Base-by-base conservation (phyloP, 495 filamentous ascomycete genomes). In the Bacidia gigantensis region DNA sequence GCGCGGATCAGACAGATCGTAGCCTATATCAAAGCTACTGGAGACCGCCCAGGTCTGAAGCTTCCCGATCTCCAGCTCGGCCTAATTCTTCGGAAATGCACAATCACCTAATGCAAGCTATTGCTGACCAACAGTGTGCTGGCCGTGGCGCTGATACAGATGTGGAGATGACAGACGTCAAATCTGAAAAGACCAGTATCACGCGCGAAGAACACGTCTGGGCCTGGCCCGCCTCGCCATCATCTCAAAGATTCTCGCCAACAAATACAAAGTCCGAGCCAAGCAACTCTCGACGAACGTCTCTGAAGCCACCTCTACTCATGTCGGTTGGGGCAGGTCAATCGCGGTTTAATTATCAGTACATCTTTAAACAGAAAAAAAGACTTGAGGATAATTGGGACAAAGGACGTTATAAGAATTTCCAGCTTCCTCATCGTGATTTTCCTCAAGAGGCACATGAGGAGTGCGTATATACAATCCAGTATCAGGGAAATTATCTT, bases 401-500 rank as follows among this genome's bases (percentile, higher is more conserved):
- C 40, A 76, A 80, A 26, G 89, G 85, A 21, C 80, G 78, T 32
- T 95, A 73, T 62, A 79, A 73, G 3, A 93, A 86, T 56, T 97
- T 97, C 64, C 86, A 89, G 64, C 74, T 98, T 5, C 92, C 92
- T 2, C 86, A 93, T 54, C 87, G 86, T 0, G 73, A 82, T 32
- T 72, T 89, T 58, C 77, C 78, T 24, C 79, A 87, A 23, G 92
- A 97, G 61, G 86, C 84, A 2, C 92, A 98, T 59, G 71, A 67
- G 10, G 92, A 98, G 60, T 97, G 90, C 64, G 89, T 98, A 35
- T 98, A 98, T 68, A 89, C 86, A 5, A 82, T 98, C 26, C 89
- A 97, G 61, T 93, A 86, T 60, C 81, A 81, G 40, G 72, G 83
- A 0, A 82, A 86, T 43, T 93, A 83, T 65, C 78, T 99, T 11